Percentiles rank a stretch among this genome's conserved stretches.
Conservation (phyloP, 73 alveolate genomes). For the Diophrys sp. region DNA sequence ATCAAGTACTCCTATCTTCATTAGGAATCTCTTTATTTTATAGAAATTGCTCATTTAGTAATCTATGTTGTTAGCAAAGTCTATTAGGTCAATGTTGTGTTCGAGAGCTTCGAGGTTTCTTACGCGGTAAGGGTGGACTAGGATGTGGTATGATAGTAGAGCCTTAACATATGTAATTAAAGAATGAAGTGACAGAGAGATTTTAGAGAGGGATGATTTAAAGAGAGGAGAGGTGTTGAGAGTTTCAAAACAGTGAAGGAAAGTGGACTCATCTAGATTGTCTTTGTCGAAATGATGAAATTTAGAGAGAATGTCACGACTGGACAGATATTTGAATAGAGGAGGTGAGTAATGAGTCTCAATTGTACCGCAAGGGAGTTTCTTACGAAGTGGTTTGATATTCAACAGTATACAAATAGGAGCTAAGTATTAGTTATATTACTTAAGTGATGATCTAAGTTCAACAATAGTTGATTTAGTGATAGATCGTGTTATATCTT, state of each 20-base stretch:
- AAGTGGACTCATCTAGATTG: slow-evolving; percentile 60
- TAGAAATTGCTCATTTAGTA: slow-evolving; percentile 76
- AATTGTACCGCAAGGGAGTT: slow-evolving; percentile 40
- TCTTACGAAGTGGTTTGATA: slow-evolving; percentile 48
- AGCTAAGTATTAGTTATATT: slow-evolving; percentile 59
- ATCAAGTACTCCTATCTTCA: slow-evolving; percentile 38
- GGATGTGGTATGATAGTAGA: slow-evolving; percentile 79
- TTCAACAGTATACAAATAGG: slow-evolving; percentile 72
- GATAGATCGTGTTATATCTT: background rate
- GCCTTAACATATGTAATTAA: slow-evolving; percentile 74
- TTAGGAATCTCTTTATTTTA: slow-evolving; percentile 69
- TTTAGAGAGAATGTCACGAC: slow-evolving; percentile 46
- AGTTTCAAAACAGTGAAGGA: slow-evolving; percentile 64
- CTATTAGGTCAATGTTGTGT: slow-evolving; percentile 56
- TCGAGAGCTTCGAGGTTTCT: slow-evolving; percentile 67
- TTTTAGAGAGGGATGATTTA: slow-evolving; percentile 28
- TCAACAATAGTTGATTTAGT: slow-evolving; percentile 38
- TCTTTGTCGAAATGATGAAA: slow-evolving; percentile 68
- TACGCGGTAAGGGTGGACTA: slow-evolving; percentile 82
- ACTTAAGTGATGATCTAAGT: slow-evolving; percentile 34
- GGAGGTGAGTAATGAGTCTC: slow-evolving; percentile 56
- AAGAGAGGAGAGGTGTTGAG: slow-evolving; percentile 60
- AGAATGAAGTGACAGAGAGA: slow-evolving; percentile 56
- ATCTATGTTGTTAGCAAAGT: slow-evolving; percentile 67
- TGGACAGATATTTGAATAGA: slow-evolving; percentile 57